Conservation (phyloP, 306 rosid species). For the Vigna trinervia region DNA sequence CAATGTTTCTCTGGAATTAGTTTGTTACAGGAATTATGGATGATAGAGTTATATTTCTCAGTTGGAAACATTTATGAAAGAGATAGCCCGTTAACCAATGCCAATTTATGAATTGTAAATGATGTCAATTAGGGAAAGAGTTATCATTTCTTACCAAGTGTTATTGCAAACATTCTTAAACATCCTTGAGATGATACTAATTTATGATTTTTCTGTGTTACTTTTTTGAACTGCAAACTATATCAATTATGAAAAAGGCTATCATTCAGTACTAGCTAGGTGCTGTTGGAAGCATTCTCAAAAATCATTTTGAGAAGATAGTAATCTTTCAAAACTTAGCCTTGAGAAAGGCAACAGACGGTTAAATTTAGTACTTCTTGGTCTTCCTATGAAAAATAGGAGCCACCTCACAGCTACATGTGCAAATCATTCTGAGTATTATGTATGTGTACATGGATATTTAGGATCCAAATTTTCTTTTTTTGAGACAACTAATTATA, state of each 20-base stretch:
- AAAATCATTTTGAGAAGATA: not conserved
- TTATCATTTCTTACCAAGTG: not conserved
- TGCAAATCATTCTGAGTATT: constrained; percentile 16
- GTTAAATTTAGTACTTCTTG: constrained; percentile 7
- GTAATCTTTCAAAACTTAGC: constrained; percentile 3
- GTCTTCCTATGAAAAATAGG: constrained; percentile 16
- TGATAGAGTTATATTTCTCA: not conserved
- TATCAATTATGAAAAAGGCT: constrained; percentile 8
- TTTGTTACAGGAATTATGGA: constrained; percentile 12
- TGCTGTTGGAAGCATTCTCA: not conserved
- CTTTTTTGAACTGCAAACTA: constrained; percentile 9
- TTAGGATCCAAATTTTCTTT: constrained; percentile 25
- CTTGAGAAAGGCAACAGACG: constrained; percentile 10
- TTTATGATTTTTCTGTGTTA: not conserved
- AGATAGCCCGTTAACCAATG: constrained; percentile 9
- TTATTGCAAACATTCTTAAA: not conserved
- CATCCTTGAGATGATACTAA: not conserved
- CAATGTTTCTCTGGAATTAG: constrained; percentile 29
- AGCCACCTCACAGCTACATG: constrained; percentile 5
- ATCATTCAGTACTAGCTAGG: not conserved
- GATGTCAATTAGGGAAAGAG: constrained; percentile 1
- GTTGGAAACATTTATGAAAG: constrained; percentile 9
- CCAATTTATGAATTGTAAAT: constrained; percentile 15
- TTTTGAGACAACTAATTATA: not conserved
- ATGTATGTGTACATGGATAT: not conserved